Evolutionary conservation across 2,329 filamentous ascomycete species (phyloP), one percentile per base, ranked within the genome.

Genomic region (Fusarium globosum): DNA sequence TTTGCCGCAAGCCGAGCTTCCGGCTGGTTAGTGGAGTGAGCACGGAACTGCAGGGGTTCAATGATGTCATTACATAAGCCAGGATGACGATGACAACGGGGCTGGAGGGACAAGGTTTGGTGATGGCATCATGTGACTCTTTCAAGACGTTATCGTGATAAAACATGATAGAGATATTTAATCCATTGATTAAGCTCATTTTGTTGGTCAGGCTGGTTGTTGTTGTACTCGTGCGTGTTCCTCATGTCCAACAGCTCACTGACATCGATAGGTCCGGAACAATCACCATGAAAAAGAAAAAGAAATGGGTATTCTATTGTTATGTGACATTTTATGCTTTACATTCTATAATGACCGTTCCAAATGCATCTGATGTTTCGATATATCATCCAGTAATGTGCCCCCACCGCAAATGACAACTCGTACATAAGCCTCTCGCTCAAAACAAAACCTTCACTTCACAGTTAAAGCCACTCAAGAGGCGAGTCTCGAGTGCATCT

Each of bases 21-120:
- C 56, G 42, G 55, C 26, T 21, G 41, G 63, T 60, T 57, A 72
- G 66, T 68, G 63, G 68, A 39, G 55, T 57, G 26, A 65, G 58
- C 61, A 46, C 58, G 33, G 4, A 39, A 53, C 38, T 52, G 26
- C 63, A 72, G 45, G 67, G 63, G 30, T 72, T 59, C 23, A 41
- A 68, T 72, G 63, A 68, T 56, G 58, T 72, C 69, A 72, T 72
- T 69, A 69, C 67, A 69, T 69, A 69, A 69, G 51, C 67, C 30
- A 0, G 15, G 23, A 65, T 64, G 38, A 36, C 46, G 62, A 65
- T 56, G 67, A 69, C 26, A 53, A 48, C 20, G 36, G 20, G 46
- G 49, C 15, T 35, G 43, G n/a, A 33, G 45, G 18, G 16, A 41
- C 9, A 23, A 26, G 26, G 21, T 41, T 48, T 56, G 14, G 64